These are phyloP conservation scores for Ophiostoma sp. DNA, from an alignment of 2,329 filamentous ascomycete genomes.

Conservation along the genomic window DNA sequence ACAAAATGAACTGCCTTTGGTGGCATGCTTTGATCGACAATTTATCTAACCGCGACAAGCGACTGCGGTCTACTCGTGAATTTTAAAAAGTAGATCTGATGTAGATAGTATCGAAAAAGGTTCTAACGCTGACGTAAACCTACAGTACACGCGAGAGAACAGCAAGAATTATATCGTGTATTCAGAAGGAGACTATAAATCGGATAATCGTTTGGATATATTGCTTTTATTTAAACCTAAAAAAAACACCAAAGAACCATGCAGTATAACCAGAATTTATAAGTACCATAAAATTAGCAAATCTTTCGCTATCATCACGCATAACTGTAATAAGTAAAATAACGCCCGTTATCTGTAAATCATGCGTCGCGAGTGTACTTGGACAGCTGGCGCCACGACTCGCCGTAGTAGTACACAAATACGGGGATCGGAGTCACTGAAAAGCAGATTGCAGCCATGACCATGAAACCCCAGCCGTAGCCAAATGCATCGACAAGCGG, in stretches of 20 bases:
- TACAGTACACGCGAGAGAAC: neutral
- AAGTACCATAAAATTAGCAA: neutral
- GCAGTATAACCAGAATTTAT: neutral
- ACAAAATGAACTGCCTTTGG: neutral
- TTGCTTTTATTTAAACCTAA: neutral
- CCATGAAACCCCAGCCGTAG: conserved; percentile 48
- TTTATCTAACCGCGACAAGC: neutral
- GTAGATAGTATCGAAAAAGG: neutral
- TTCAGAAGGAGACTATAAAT: neutral
- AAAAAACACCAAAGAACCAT: neutral
- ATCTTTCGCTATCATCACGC: neutral
- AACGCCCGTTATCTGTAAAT: neutral
- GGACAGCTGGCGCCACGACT: conserved; percentile 47
- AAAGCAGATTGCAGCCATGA: conserved; percentile 41
- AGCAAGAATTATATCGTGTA: neutral
- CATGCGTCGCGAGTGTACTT: conserved; percentile 42
- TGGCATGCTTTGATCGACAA: neutral
- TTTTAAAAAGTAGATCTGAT: neutral
- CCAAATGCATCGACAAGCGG: conserved; percentile 46
- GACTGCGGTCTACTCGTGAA: neutral
- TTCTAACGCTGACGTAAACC: neutral
- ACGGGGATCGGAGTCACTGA: conserved; percentile 48
- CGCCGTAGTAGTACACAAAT: conserved; percentile 47
- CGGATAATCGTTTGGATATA: neutral
- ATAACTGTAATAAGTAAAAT: neutral